Evolutionary conservation across 1,284 basidiomycete species (phyloP).

Genomic region (Ceratobasidium sp.): DNA sequence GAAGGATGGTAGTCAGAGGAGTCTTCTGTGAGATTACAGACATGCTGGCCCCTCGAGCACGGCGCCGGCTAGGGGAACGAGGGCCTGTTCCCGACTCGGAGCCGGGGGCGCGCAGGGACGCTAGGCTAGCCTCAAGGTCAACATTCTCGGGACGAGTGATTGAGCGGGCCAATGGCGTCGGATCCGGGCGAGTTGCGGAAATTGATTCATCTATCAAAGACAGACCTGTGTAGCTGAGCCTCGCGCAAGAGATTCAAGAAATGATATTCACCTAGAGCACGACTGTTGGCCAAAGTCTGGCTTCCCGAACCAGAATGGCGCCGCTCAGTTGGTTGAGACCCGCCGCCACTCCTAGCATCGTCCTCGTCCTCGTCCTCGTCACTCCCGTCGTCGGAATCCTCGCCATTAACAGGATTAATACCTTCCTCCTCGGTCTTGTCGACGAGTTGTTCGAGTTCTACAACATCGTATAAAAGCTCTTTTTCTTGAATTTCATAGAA

Average conservation of each 20-base stretch:
- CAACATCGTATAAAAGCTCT: slow-evolving; percentile 71
- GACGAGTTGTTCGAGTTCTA: slow-evolving; percentile 71
- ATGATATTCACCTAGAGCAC: slow-evolving; percentile 7
- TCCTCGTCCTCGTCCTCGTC: slow-evolving; percentile 74
- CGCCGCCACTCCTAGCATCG: slow-evolving; percentile 58
- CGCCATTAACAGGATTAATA: slow-evolving; percentile 58
- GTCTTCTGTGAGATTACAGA: slow-evolving; percentile 32
- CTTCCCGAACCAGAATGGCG: slow-evolving; percentile 27
- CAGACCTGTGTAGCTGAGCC: slow-evolving; percentile 30
- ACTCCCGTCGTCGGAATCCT: slow-evolving; percentile 62
- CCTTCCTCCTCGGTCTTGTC: slow-evolving; percentile 71
- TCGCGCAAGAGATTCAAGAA: background rate
- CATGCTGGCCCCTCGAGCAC: slow-evolving; percentile 26
- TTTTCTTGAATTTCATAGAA: slow-evolving; percentile 85
- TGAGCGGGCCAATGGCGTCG: slow-evolving; percentile 8
- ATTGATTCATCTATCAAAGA: slow-evolving; percentile 4
- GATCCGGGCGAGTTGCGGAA: slow-evolving; percentile 24
- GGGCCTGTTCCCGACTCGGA: slow-evolving; percentile 52
- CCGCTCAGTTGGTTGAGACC: slow-evolving; percentile 33
- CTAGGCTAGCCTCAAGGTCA: slow-evolving; percentile 40
- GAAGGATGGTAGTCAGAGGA: slow-evolving; percentile 13
- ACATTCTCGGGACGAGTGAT: slow-evolving; percentile 28
- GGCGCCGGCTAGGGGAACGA: slow-evolving; percentile 31
- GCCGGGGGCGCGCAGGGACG: slow-evolving; percentile 42
- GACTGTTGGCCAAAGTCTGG: slow-evolving; percentile 2